Base-by-base conservation (phyloP, 257 asterid genomes). In the Solanum bulbocastanum region DNA sequence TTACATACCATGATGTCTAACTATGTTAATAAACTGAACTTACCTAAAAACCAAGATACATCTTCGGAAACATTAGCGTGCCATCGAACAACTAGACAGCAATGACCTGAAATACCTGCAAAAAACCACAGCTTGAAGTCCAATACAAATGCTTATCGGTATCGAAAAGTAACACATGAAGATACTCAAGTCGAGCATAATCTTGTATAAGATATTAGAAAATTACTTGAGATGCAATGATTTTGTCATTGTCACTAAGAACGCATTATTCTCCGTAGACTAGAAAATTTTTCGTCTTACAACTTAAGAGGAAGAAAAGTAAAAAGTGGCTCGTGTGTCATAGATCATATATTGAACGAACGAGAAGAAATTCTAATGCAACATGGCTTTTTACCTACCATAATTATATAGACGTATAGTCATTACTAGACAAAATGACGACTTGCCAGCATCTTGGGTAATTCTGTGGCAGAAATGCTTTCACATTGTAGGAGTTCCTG, bases 401-500 rank as follows among this genome's bases (percentile, higher is more conserved):
- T 90, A 88, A 88, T 90, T 90, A 86, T 46, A 7, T 83, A 75
- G 86, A 90, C 56, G 62, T 87, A 87, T 88, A 87, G 89, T 86
- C 90, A 87, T 33, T 69, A 87, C 91, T 91, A 91, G 86, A 89
- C 83, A 52, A 92, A 90, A 93, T 92, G 94, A 88, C 76, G 87
- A 73, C 93, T 91, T 71, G 87, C 89, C 88, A 93, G 88, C 91
- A 90, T 91, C 93, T 93, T 93, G 65, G 91, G 94, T 86, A 93
- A 84, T 56, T 94, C 96, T 83, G 88, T 49, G 6, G 93, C 93
- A 79, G 96, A 92, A 90, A 93, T 58, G 79, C 93, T 93, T 79
- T 92, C 93, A 90, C 96, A 93, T 86, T 94, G 93, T 40, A 91
- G 87, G 58, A 93, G 94, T 87, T 93, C 94, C 86, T 90, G 92